These are phyloP conservation scores for Aspergillus fumigatus DNA, from an alignment of 2,329 filamentous ascomycete species.

Conservation along the genomic window DNA sequence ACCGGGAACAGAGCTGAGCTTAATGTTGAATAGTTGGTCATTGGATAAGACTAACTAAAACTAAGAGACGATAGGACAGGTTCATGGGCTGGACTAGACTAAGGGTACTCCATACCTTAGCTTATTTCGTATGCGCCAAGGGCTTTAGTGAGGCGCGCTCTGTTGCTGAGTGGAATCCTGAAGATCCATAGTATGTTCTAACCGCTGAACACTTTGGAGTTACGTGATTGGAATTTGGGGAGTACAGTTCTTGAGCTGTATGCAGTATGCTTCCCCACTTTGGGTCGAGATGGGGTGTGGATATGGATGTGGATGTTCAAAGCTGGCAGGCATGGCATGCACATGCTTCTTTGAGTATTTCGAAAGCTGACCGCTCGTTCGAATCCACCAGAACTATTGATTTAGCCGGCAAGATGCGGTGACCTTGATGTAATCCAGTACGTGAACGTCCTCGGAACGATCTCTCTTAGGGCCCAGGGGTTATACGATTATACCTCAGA, in stretches of 20 bases:
- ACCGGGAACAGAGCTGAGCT: conserved; percentile 12
- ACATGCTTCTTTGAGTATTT: background rate
- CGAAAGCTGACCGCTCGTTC: background rate
- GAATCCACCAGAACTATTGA: background rate
- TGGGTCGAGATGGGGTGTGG: background rate
- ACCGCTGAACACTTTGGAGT: too few species aligned
- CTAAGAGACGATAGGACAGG: background rate
- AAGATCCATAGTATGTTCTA: too few species aligned
- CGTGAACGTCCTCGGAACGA: background rate
- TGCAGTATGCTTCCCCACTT: background rate
- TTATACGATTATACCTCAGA: background rate
- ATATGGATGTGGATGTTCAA: background rate
- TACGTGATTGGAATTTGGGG: too few species aligned
- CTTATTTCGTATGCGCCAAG: background rate
- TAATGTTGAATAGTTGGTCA: background rate
- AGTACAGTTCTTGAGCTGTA: too few species aligned
- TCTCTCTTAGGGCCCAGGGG: background rate
- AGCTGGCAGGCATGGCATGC: background rate
- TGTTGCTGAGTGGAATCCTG: too few species aligned
- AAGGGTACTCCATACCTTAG: too few species aligned
- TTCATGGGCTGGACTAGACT: conserved; percentile 7
- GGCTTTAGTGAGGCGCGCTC: background rate
- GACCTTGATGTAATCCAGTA: background rate
- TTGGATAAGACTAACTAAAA: background rate
- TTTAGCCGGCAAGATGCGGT: background rate